A percentile compares a stretch with the other conserved stretches of the same genome.
These are phyloP conservation scores for Microbotryomycetes sp. DNA, from an alignment of 1,284 basidiomycete genomes.

Conservation along the genomic window DNA sequence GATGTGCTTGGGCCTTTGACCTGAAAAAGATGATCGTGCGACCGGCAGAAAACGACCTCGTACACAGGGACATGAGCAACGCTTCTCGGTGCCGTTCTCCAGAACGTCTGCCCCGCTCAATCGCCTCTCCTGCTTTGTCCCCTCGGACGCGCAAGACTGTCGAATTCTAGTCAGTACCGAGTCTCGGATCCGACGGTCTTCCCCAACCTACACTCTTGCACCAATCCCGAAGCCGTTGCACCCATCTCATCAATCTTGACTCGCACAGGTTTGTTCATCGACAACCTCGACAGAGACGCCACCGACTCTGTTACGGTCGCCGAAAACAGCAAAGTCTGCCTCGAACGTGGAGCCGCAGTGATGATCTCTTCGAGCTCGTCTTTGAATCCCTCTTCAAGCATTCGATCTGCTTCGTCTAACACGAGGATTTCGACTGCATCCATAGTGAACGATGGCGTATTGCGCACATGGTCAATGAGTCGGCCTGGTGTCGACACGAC, in stretches of 20 bases:
- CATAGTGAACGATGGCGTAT: constrained; percentile 86
- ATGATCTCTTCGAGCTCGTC: constrained; percentile 93
- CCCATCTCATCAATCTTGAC: constrained; percentile 93
- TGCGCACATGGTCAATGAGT: constrained; percentile 92
- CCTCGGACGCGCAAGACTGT: constrained; percentile 61
- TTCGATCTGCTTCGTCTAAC: constrained; percentile 94
- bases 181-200: not conserved
- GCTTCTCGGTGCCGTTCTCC: constrained; percentile 64
- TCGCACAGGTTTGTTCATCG: constrained; percentile 81
- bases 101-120: constrained; percentile 31
- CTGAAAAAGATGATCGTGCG: constrained; percentile 88
- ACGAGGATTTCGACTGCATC: constrained; percentile 90
- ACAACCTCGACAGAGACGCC: constrained; percentile 85
- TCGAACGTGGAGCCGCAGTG: constrained; percentile 72
- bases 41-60: constrained; percentile 63
- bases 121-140: constrained; percentile 41
- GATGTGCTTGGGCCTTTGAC: constrained; percentile 93
- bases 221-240: constrained; percentile 74
- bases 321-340: constrained; percentile 97
- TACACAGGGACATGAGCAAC: constrained; percentile 74
- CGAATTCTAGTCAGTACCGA: not conserved
- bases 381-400: constrained; percentile 96
- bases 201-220: constrained; percentile 74
- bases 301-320: constrained; percentile 97
- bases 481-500: constrained; percentile 93